A percentile compares a stretch with the other conserved stretches of the same genome.
Evolutionary conservation across 768 basidiomycete genomes (phyloP).

Genomic region (Butyriboletus loyo): DNA sequence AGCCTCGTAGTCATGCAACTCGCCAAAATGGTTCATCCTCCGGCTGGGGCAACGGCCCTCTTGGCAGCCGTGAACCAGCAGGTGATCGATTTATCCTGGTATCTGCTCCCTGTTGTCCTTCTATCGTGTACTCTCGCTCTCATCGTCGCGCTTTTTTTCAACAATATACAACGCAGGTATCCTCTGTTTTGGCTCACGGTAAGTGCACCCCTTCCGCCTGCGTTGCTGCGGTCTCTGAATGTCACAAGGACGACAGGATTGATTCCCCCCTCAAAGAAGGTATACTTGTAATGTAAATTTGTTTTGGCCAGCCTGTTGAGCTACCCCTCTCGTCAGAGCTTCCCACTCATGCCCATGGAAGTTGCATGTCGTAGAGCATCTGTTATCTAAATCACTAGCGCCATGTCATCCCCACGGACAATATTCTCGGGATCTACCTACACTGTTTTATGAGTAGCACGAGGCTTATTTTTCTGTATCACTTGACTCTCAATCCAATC

Average conservation of each 20-base stretch:
- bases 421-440: not conserved
- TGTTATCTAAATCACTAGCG: not conserved
- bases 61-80: constrained; percentile 44
- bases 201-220: not conserved
- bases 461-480: constrained; percentile 9
- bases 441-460: constrained; percentile 3
- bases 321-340: not conserved
- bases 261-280: not conserved
- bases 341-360: constrained; percentile 6
- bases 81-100: constrained; percentile 47
- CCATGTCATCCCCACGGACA: not conserved
- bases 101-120: constrained; percentile 50
- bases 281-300: not conserved
- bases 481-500: constrained; percentile 32
- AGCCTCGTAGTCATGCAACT: constrained; percentile 50
- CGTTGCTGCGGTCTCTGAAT: not conserved
- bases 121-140: constrained; percentile 45
- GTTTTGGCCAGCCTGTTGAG: constrained; percentile 3
- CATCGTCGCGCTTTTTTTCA: constrained; percentile 34
- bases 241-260: not conserved
- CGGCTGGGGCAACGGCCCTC: constrained; percentile 56
- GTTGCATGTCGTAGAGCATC: not conserved
- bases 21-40: constrained; percentile 51
- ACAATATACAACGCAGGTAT: constrained; percentile 50
- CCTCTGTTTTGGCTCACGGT: constrained; percentile 48